Conservation (phyloP, 257 asterid species). For the Ajuga chamaepitys region DNA sequence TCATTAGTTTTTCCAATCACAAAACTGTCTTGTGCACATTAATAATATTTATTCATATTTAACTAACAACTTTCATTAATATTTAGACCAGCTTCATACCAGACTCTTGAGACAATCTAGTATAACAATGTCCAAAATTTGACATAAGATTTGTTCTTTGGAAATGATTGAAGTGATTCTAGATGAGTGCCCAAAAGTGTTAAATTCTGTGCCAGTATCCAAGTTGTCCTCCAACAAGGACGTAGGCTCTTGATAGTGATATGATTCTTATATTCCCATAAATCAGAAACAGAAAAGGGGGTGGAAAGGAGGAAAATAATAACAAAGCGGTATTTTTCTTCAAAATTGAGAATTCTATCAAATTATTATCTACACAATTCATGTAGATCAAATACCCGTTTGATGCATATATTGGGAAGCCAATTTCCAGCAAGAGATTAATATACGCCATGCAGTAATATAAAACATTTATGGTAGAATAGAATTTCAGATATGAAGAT, state of each 20-base stretch:
- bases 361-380: neutral
- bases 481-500: conserved; percentile 19
- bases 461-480: neutral
- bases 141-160: neutral
- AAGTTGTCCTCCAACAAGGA: neutral
- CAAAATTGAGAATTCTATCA: neutral
- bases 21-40: neutral
- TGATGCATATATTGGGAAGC: conserved; percentile 4
- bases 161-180: neutral
- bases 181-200: neutral
- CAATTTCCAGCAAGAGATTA: neutral
- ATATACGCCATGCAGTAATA: conserved; percentile 13
- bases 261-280: neutral
- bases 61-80: neutral
- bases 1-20: neutral
- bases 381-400: neutral
- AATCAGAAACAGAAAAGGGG: neutral
- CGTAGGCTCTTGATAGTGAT: neutral
- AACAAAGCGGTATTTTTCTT: neutral
- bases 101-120: neutral
- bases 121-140: neutral
- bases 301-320: neutral
- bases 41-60: neutral
- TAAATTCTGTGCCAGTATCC: neutral
- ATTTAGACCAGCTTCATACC: neutral